Evolutionary conservation across 805 yeast genomes (phyloP), one percentile per base, ranked within the genome.

Genomic region (Scheffersomyces lignosus): DNA sequence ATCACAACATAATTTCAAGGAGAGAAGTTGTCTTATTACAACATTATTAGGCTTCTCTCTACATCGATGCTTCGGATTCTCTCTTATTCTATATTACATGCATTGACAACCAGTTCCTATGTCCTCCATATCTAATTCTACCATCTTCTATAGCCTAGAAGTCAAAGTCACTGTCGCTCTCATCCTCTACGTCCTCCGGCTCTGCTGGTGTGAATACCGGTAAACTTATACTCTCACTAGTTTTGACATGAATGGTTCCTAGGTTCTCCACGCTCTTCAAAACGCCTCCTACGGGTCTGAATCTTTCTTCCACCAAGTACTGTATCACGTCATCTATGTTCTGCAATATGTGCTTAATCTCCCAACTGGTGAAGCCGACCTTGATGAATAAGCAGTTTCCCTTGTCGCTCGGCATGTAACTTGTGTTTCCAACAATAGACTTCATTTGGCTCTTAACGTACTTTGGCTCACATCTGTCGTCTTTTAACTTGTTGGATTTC

Each of bases 361-460:
- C 51, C 70, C 75, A 75, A 33, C 69, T 70, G 2, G 77, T 56
- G 34, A 66, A 70, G 2, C 93, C 95, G 13, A 86, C 65, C 36
- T 71, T 75, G 16, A 86, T 63, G 13, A 80, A 67, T 15, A 85
- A 49, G 43, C 83, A 77, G 15, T 74, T 75, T 14, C 89, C 91
- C 23, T 70, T 70, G 13, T 75, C 74, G 3, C 87, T 81, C 9
- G 83, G 75, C 10, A 66, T 47, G 51, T 77, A 78, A 5, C 66
- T 73, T 0, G 95, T 72, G 53, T 83, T 81, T 41, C 73, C 77
- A 27, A 77, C 73, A 8, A 87, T 82, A 12, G 81, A 70, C 50
- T 73, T 76, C 42, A 86, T 62, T 57, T 87, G 96, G 5, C 74
- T 71, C 40, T 70, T 66, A 3, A 87, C 79, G 49, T 76, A 83